These are phyloP conservation scores for Pseudohalonectria lignicola DNA, from an alignment of 2,329 filamentous ascomycete genomes.

Conservation along the genomic window DNA sequence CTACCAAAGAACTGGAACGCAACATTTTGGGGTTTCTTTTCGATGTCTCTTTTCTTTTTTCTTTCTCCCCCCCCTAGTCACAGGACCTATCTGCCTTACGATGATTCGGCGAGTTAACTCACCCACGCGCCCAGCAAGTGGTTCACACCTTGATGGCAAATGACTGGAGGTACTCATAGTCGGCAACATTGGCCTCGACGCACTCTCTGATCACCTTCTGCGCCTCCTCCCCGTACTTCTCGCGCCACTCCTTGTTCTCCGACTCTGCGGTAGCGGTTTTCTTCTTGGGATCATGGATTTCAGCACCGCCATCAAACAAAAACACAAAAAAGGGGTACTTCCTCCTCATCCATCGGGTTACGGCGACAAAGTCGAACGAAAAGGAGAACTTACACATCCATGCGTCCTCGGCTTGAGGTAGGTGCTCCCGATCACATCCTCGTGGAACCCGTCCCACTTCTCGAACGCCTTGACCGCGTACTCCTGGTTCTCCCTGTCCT, in stretches of 20 bases:
- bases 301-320: constrained; percentile 3
- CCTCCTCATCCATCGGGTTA: not conserved
- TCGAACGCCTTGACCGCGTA: constrained; percentile 69
- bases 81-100: no score
- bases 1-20: not conserved
- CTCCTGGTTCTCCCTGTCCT: constrained; percentile 58
- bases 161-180: constrained; percentile 75
- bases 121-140: no score
- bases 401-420: constrained; percentile 61
- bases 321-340: not conserved
- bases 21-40: not conserved
- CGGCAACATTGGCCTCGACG: constrained; percentile 58
- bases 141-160: constrained; percentile 54
- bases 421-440: constrained; percentile 80
- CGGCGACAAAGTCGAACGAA: constrained; percentile 3
- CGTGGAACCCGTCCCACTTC: constrained; percentile 96
- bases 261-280: constrained; percentile 52
- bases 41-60: not conserved
- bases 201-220: constrained; percentile 58
- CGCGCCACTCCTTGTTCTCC: constrained; percentile 59
- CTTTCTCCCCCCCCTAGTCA: constrained; percentile 3
- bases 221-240: constrained; percentile 64
- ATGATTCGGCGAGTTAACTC: no score
- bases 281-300: constrained; percentile 24
- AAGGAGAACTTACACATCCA: constrained; percentile 38